These are phyloP conservation scores for Pseudoperonospora humuli DNA, from an alignment of 352 stramenopile species.

Conservation along the genomic window DNA sequence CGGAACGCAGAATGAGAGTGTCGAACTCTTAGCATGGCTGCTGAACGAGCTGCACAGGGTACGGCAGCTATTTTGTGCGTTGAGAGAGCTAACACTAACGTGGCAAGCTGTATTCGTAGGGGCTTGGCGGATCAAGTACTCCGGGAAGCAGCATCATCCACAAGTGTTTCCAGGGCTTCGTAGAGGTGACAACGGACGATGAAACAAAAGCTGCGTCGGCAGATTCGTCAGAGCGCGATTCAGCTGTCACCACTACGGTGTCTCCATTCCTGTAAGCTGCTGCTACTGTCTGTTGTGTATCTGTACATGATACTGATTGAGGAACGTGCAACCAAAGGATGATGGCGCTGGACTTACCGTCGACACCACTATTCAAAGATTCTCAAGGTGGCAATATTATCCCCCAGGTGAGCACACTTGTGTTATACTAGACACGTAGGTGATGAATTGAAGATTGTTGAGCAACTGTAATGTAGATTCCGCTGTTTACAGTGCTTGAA, in stretches of 20 bases:
- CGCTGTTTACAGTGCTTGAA: slow-evolving; percentile 93
- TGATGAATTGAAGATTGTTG: not conserved
- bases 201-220: slow-evolving; percentile 33
- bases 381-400: slow-evolving; percentile 95
- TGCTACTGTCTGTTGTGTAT: not conserved
- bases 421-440: not conserved
- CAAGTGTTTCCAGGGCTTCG: slow-evolving; percentile 93
- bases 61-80: not conserved
- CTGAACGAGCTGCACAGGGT: slow-evolving; percentile 91
- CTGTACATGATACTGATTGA: not conserved
- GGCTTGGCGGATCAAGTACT: slow-evolving; percentile 78
- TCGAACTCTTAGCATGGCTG: slow-evolving; percentile 96
- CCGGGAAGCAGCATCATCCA: slow-evolving; percentile 90
- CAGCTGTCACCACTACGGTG: slow-evolving; percentile 28
- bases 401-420: slow-evolving; percentile 60
- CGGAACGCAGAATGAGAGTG: slow-evolving; percentile 89
- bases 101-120: slow-evolving; percentile 26
- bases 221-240: slow-evolving; percentile 26
- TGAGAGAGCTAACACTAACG: slow-evolving; percentile 1
- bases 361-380: slow-evolving; percentile 98
- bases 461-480: slow-evolving; percentile 62
- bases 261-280: slow-evolving; percentile 62
- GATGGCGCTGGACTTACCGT: slow-evolving; percentile 95
- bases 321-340: slow-evolving; percentile 58
- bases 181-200: slow-evolving; percentile 88